Percentiles rank a stretch among this genome's conserved stretches.
These are phyloP conservation scores for Pseudogymnoascus destructans DNA, from an alignment of 2,329 filamentous ascomycete genomes.

Conservation along the genomic window DNA sequence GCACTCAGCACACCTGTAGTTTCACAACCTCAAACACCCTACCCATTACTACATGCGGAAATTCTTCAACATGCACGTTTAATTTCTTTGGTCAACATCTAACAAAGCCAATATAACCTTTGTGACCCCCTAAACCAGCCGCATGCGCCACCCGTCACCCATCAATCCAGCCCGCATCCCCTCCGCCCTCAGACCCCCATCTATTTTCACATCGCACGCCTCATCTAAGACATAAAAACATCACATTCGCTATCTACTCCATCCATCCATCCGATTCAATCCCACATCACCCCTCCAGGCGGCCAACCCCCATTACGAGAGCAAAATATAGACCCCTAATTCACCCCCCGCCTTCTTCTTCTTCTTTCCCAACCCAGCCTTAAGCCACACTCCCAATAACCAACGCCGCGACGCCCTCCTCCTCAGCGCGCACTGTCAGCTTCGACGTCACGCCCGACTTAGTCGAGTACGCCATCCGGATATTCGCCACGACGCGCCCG, in stretches of 20 bases:
- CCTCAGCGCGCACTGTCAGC: slow-evolving; percentile 82
- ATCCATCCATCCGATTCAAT: background rate
- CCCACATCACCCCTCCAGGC: background rate
- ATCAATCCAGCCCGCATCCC: background rate
- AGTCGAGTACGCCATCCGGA: slow-evolving; percentile 87
- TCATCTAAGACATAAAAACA: slow-evolving; percentile 3
- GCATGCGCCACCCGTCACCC: background rate
- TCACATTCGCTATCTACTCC: slow-evolving; percentile 7
- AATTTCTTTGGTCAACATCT: background rate
- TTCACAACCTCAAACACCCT: background rate
- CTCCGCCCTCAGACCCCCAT: background rate
- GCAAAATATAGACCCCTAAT: background rate
- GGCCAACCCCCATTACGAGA: background rate
- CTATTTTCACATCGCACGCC: background rate
- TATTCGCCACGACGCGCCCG: slow-evolving; percentile 72
- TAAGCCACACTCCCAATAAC: slow-evolving; percentile 68
- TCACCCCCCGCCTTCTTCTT: background rate
- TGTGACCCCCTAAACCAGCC: background rate
- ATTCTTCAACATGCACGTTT: background rate
- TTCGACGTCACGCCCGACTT: slow-evolving; percentile 94
- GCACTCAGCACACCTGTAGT: background rate
- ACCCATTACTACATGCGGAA: background rate
- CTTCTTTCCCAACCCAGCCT: background rate
- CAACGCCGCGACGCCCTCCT: slow-evolving; percentile 76
- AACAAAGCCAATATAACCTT: background rate